Conservation (phyloP, 2,329 filamentous ascomycete species). For the Neoascochyta sp. region DNA sequence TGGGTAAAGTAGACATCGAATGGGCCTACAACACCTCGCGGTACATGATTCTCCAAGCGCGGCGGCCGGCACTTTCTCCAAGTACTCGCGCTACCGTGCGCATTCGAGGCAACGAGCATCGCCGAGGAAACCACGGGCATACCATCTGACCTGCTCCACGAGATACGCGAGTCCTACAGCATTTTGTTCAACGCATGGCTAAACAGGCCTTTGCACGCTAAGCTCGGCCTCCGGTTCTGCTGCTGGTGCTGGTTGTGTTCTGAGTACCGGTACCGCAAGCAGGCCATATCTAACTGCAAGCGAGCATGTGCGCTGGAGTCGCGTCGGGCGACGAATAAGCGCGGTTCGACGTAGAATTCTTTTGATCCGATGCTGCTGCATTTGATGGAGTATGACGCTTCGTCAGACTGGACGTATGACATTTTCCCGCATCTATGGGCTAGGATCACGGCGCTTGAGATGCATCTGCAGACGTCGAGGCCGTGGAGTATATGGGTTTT, state of each 20-base stretch:
- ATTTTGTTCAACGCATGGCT: constrained; percentile 20
- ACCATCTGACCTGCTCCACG: constrained; percentile 9
- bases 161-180: constrained; percentile 18
- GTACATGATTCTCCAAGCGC: constrained; percentile 13
- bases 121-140: no score
- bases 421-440: constrained; percentile 18
- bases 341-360: no score
- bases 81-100: constrained; percentile 18
- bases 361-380: constrained; percentile 12
- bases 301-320: background rate
- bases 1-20: constrained; percentile 14
- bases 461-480: constrained; percentile 16
- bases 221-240: constrained; percentile 5
- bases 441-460: constrained; percentile 15
- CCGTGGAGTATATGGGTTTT: constrained; percentile 24
- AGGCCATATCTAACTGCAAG: constrained; percentile 5
- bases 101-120: constrained; percentile 9
- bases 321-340: constrained; percentile 7
- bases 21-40: constrained; percentile 20
- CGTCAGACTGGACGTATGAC: constrained; percentile 20
- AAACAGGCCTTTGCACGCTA: constrained; percentile 4
- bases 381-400: constrained; percentile 10
- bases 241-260: constrained; percentile 21
- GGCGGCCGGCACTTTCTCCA: constrained; percentile 11
- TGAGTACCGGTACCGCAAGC: constrained; percentile 8